Base-by-base conservation (phyloP, 2,329 filamentous ascomycete species). In the Pseudogymnoascus sp. region DNA sequence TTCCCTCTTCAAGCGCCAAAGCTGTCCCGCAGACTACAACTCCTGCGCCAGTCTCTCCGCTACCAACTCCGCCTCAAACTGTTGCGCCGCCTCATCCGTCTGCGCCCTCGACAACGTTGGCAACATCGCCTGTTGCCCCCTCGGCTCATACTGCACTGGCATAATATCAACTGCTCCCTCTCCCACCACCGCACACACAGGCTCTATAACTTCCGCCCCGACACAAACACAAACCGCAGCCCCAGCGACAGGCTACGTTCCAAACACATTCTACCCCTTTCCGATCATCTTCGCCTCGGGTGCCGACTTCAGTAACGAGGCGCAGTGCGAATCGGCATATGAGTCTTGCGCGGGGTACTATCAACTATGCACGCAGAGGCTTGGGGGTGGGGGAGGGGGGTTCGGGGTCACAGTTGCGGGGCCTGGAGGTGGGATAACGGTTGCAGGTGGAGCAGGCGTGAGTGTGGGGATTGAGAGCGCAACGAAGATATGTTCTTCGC, bases 231-330 rank as follows among this genome's bases (percentile, higher is more conserved):
- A 62, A 13, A 65, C 65, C 3, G 64, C 66, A 9, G 66, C 77
- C 2, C 72, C 74, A 19, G 69, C 74, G 1, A 76, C 76, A 19
- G 83, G 82, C 35, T 84, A 79, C 70, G 82, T 87, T 17, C 73
- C 78, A 44, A 87, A 87, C 71, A 68, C 76, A 26, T 86, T 82
- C 73, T 87, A 86, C 71, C 78, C 81, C 10, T 87, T 86, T 71
- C 84, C 84, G 1, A 82, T 83, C 69, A 78, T 85, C 61, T 74
- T 77, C 26, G 26, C 31, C 23, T 26, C 23, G 4, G 65, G 71
- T 57, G 84, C 81, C 1, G 78, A 78, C 11, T 85, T 83, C 66
- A 70, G 74, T 64, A 79, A 85, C 67, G 72, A 74, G 17, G 80
- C 75, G 13, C 78, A 79, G 5, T 87, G 84, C 69, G 78, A 78